Evolutionary conservation across 306 rosid species (phyloP).

Genomic region (Rubus parviflorus): DNA sequence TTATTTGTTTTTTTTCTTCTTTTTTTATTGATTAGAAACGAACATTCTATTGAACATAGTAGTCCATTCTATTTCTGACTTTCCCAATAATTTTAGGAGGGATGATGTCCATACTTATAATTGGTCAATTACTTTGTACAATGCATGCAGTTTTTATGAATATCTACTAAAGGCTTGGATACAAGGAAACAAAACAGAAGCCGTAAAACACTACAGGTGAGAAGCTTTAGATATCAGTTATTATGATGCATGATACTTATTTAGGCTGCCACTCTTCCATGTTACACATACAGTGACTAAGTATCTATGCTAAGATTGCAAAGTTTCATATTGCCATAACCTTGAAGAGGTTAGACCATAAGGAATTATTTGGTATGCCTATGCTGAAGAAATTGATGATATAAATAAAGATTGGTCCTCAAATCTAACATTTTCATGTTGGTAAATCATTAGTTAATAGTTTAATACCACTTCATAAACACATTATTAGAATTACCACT

Average conservation of each 20-base stretch:
- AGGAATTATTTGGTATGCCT: no score
- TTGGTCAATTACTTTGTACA: conserved; percentile 21
- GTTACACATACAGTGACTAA: background rate
- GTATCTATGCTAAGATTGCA: background rate
- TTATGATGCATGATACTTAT: background rate
- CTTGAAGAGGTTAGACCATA: background rate
- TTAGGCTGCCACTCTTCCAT: background rate
- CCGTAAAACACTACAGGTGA: conserved; percentile 49
- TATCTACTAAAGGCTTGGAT: conserved; percentile 73
- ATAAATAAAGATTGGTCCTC: background rate
- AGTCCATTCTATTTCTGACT: background rate
- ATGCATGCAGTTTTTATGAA: conserved; percentile 53
- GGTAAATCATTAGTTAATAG: no score
- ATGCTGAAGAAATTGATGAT: no score
- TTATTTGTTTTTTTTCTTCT: no score
- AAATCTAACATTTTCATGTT: background rate
- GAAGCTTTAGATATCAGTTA: conserved; percentile 19
- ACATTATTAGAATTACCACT: no score
- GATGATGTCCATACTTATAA: conserved; percentile 6
- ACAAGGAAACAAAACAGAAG: conserved; percentile 67
- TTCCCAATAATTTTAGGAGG: background rate
- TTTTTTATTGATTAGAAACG: background rate
- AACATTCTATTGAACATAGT: background rate
- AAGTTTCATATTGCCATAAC: background rate
- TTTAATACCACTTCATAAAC: no score